Evolutionary conservation across 2,329 filamentous ascomycete genomes (phyloP).

Genomic region (Rhinocladiella mackenziei): DNA sequence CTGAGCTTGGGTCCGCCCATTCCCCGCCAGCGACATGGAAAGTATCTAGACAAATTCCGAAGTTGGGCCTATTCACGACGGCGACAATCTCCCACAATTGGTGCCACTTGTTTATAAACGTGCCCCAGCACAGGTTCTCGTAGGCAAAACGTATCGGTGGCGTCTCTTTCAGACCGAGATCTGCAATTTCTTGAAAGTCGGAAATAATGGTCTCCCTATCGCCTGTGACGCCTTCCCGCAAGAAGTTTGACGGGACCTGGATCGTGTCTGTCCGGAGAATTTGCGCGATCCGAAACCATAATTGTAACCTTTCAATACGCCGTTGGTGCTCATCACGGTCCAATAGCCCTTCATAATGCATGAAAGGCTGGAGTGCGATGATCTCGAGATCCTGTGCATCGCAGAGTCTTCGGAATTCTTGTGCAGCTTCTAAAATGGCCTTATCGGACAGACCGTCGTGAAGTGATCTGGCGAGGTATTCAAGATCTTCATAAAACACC

Average conservation of each 20-base stretch:
- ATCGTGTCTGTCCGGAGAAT: slow-evolving; percentile 66
- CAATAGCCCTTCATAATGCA: slow-evolving; percentile 68
- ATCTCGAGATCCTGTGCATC: slow-evolving; percentile 9
- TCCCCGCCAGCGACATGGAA: slow-evolving; percentile 71
- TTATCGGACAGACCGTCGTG: slow-evolving; percentile 28
- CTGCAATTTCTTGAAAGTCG: slow-evolving; percentile 43
- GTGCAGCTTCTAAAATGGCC: slow-evolving; percentile 57
- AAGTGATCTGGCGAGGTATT: slow-evolving; percentile 52
- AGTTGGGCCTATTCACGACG: slow-evolving; percentile 63
- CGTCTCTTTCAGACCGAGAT: slow-evolving; percentile 56
- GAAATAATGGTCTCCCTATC: slow-evolving; percentile 51
- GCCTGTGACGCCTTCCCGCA: slow-evolving; percentile 41
- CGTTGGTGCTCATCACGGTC: slow-evolving; percentile 58
- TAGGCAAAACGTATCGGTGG: slow-evolving; percentile 65
- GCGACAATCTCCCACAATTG: slow-evolving; percentile 64
- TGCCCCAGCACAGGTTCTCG: slow-evolving; percentile 69
- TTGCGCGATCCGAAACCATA: slow-evolving; percentile 67
- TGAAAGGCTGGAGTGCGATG: slow-evolving; percentile 64
- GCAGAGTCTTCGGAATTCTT: slow-evolving; percentile 50
- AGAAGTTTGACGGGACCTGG: slow-evolving; percentile 67
- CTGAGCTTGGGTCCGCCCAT: slow-evolving; percentile 62
- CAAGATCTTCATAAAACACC: slow-evolving; percentile 72
- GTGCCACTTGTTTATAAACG: slow-evolving; percentile 67
- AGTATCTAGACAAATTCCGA: slow-evolving; percentile 71
- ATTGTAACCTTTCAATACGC: slow-evolving; percentile 56